Conservation (phyloP, 2,329 filamentous ascomycete species). For the Xylariales sp. region DNA sequence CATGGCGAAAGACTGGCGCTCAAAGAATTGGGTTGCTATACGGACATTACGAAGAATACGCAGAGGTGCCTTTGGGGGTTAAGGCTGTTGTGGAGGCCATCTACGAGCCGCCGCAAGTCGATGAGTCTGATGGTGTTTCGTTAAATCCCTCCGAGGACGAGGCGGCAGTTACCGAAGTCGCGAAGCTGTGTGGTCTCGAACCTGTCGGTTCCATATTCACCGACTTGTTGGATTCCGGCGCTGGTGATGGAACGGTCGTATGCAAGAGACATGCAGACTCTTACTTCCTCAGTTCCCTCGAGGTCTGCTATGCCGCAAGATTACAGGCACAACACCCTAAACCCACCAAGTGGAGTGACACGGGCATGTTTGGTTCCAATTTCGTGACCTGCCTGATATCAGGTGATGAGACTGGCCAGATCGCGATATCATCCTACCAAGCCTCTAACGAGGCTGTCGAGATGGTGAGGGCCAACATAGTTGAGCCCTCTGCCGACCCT, state of each 20-base stretch:
- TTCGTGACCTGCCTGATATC: conserved; percentile 95
- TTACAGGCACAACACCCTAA: conserved; percentile 86
- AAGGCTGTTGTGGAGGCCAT: conserved; percentile 97
- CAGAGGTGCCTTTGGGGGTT: conserved; percentile 85
- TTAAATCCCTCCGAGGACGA: conserved; percentile 82
- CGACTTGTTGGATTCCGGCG: conserved; percentile 78
- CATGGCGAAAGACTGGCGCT: conserved; percentile 80
- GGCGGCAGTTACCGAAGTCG: conserved; percentile 73
- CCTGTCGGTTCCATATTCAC: conserved; percentile 93
- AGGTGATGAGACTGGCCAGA: conserved; percentile 85
- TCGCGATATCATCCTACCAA: conserved; percentile 87
- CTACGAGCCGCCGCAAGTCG: conserved; percentile 88
- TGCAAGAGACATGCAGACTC: conserved; percentile 97
- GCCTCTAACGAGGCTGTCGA: conserved; percentile 93
- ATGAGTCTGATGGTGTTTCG: conserved; percentile 84
- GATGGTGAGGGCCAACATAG: conserved; percentile 92
- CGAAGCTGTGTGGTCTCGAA: conserved; percentile 77
- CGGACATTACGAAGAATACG: conserved; percentile 84
- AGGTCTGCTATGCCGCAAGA: conserved; percentile 83
- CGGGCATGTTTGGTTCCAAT: conserved; percentile 87
- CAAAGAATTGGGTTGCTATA: conserved; percentile 90
- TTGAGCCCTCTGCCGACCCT: conserved; percentile 92
- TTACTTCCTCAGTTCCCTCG: conserved; percentile 87
- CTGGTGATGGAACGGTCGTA: conserved; percentile 77
- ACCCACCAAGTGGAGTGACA: conserved; percentile 94